A percentile compares a stretch with the other conserved stretches of the same genome.
These are phyloP conservation scores for Monilinia polystroma DNA, from an alignment of 2,329 filamentous ascomycete species.

Conservation along the genomic window DNA sequence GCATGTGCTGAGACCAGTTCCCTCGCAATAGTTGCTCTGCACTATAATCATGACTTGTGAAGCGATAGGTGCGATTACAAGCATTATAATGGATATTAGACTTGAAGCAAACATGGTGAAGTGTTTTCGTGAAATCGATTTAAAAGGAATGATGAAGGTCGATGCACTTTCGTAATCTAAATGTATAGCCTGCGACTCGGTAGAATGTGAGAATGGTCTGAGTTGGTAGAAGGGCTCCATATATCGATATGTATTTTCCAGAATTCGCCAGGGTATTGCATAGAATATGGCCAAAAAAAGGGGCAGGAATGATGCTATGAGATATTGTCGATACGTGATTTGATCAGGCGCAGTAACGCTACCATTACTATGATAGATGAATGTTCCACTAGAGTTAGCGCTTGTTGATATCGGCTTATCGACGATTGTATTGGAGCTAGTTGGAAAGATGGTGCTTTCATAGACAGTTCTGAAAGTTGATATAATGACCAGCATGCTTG, in stretches of 20 bases:
- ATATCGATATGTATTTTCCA: constrained; percentile 3
- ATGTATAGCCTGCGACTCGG: not conserved
- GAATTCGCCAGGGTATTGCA: constrained; percentile 5
- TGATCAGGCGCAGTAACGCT: not conserved
- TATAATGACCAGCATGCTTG: not conserved
- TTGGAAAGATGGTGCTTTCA: not conserved
- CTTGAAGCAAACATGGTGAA: not conserved
- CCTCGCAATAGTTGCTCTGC: not conserved
- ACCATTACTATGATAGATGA: not conserved
- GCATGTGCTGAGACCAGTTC: not conserved
- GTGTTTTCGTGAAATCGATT: not conserved
- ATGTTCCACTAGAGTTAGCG: constrained; percentile 14
- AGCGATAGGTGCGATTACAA: not conserved
- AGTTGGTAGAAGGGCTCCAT: constrained; percentile 13
- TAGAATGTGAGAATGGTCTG: not conserved
- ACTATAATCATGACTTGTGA: constrained; percentile 1
- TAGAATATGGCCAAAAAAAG: constrained; percentile 4
- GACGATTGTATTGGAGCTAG: not conserved
- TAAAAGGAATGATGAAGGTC: not conserved
- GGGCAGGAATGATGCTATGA: constrained; percentile 12
- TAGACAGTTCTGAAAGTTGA: constrained; percentile 14
- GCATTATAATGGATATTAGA: not conserved
- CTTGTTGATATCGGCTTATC: not conserved
- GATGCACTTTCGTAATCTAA: constrained; percentile 9
- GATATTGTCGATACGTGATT: constrained; percentile 9